These are phyloP conservation scores for Boechera divaricarpa DNA, from an alignment of 345 rosid species.

Conservation along the genomic window DNA sequence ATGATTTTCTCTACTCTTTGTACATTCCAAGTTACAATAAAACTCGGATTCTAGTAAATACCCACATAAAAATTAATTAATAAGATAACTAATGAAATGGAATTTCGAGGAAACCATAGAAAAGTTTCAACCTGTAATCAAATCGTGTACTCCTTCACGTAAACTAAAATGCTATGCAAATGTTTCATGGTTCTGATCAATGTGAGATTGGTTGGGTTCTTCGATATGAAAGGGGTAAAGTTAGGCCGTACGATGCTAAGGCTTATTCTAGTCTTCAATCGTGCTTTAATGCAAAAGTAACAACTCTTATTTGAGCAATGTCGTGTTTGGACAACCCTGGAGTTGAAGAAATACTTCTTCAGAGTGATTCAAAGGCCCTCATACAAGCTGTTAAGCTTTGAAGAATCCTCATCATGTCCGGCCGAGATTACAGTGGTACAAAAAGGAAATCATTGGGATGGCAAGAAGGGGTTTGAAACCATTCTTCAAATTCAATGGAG, in stretches of 20 bases:
- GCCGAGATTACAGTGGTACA: background rate
- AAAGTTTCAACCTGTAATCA: background rate
- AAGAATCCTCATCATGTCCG: background rate
- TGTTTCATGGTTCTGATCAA: background rate
- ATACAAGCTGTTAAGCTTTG: background rate
- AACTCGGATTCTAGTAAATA: background rate
- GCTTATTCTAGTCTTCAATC: background rate
- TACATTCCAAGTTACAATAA: background rate
- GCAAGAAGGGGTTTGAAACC: background rate
- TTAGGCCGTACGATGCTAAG: background rate
- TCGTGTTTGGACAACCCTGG: background rate
- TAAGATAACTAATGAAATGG: background rate
- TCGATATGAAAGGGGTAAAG: background rate
- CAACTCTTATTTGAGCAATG: background rate
- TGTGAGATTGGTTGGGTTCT: background rate
- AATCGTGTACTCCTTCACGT: background rate
- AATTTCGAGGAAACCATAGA: background rate
- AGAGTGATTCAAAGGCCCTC: background rate
- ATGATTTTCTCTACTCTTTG: constrained; percentile 8
- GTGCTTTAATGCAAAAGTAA: background rate
- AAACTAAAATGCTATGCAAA: background rate
- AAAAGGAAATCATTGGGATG: background rate
- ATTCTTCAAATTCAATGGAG: background rate
- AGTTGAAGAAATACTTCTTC: background rate
- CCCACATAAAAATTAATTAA: background rate